Evolutionary conservation across 345 rosid genomes (phyloP).

Genomic region (Bruguiera parviflora): DNA sequence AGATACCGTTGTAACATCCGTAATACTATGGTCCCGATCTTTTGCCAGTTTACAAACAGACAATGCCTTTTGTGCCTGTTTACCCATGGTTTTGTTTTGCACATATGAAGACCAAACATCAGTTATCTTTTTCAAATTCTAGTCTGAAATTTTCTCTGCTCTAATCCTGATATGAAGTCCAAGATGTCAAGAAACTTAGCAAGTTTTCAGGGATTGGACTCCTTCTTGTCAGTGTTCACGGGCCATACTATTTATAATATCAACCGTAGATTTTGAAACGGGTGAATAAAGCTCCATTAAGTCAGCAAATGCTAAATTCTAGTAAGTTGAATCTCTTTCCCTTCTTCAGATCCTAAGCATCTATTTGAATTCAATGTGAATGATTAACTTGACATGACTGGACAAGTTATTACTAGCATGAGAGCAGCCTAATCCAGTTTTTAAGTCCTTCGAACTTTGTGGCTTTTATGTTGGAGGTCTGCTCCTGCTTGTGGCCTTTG

Average conservation of each 20-base stretch:
- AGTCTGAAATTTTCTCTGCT: neutral
- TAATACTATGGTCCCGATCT: neutral
- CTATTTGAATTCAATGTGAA: too few relatives aligned
- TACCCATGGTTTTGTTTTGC: conserved; percentile 14
- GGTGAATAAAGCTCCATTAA: too few relatives aligned
- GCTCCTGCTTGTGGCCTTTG: neutral
- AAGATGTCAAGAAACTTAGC: neutral
- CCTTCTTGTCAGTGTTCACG: too few relatives aligned
- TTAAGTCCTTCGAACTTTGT: neutral
- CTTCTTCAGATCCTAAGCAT: too few relatives aligned
- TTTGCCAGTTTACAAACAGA: conserved; percentile 17
- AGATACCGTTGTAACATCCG: conserved; percentile 5
- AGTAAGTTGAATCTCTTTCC: too few relatives aligned
- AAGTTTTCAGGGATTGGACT: too few relatives aligned
- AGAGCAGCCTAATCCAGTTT: too few relatives aligned
- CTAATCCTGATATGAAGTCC: neutral
- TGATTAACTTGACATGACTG: too few relatives aligned
- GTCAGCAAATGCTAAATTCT: too few relatives aligned
- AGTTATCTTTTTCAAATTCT: neutral
- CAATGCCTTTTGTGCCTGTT: conserved; percentile 10
- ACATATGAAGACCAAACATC: conserved; percentile 8
- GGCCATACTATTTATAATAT: too few relatives aligned
- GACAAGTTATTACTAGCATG: too few relatives aligned
- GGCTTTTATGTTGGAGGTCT: neutral
- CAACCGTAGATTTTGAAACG: too few relatives aligned